Evolutionary conservation across 2,329 filamentous ascomycete species (phyloP).

Genomic region (Colletotrichum chlorophyti): DNA sequence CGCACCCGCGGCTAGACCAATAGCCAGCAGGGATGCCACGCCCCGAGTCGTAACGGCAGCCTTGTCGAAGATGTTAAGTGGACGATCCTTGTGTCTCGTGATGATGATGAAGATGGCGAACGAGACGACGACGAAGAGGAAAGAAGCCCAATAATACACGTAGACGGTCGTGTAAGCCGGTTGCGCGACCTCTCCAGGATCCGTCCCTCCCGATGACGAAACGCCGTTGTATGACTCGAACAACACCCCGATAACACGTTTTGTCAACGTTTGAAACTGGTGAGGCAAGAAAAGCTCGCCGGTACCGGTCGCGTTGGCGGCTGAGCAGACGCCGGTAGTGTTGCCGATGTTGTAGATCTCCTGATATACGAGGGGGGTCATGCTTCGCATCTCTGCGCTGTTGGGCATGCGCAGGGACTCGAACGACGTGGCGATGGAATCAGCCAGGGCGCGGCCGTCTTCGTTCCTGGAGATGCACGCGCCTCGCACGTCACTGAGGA

Average conservation of each 20-base stretch:
- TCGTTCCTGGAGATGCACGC: slow-evolving; percentile 9
- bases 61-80: slow-evolving; percentile 22
- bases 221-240: slow-evolving; percentile 21
- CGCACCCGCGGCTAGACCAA: slow-evolving; percentile 11
- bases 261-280: background rate
- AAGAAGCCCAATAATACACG: slow-evolving; percentile 24
- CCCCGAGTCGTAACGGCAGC: slow-evolving; percentile 6
- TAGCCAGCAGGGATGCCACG: slow-evolving; percentile 3
- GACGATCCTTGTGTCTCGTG: slow-evolving; percentile 16
- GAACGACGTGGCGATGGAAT: background rate
- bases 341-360: slow-evolving; percentile 21
- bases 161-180: slow-evolving; percentile 22
- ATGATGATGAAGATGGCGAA: slow-evolving; percentile 23
- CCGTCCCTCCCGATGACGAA: background rate
- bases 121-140: slow-evolving; percentile 14
- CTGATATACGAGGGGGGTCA: slow-evolving; percentile 4
- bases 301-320: background rate
- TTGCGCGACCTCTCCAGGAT: slow-evolving; percentile 1
- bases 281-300: slow-evolving; percentile 1
- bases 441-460: slow-evolving; percentile 9
- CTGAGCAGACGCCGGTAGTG: slow-evolving; percentile 6
- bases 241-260: slow-evolving; percentile 6
- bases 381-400: slow-evolving; percentile 3
- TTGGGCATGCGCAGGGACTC: slow-evolving; percentile 15
- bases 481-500: slow-evolving; percentile 3